Evolutionary conservation across 139 green algal genomes (phyloP).

Genomic region (Dunaliella sp.): DNA sequence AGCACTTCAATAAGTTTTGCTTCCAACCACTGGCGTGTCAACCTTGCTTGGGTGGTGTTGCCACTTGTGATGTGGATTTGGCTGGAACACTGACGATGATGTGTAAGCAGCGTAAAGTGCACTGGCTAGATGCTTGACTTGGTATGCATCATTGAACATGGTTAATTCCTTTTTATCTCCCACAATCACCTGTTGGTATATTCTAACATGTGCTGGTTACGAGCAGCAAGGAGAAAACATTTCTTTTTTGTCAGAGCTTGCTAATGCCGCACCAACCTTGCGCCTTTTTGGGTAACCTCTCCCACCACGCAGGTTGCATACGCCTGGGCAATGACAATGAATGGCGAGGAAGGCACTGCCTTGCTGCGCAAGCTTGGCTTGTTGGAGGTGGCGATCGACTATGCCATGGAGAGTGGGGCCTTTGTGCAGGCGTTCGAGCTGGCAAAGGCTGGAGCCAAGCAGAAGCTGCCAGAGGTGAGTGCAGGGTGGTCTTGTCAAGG

Average conservation of each 20-base stretch:
- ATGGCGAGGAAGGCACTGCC: conserved; percentile 62
- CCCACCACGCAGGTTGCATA: conserved; percentile 68
- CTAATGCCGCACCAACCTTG: neutral
- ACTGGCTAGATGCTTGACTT: neutral
- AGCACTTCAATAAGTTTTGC: too few species aligned
- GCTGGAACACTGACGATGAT: too few species aligned
- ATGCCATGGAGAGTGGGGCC: conserved; percentile 64
- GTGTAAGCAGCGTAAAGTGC: neutral
- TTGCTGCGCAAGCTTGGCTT: conserved; percentile 66
- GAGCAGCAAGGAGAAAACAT: neutral
- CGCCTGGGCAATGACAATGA: conserved; percentile 69
- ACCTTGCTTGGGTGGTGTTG: too few species aligned
- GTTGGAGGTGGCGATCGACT: conserved; percentile 67
- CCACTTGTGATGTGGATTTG: too few species aligned
- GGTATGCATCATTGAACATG: neutral
- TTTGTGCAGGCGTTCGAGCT: conserved; percentile 76
- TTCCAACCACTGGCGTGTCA: too few species aligned
- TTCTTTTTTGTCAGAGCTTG: too few species aligned
- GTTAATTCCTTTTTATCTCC: neutral
- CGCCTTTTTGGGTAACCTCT: neutral
- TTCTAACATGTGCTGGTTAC: neutral
- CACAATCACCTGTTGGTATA: too few species aligned
- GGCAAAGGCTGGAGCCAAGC: conserved; percentile 39
- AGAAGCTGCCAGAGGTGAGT: conserved; percentile 74
- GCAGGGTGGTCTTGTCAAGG: conserved; percentile 26